A percentile compares a stretch with the other conserved stretches of the same genome.
Evolutionary conservation across 2,329 filamentous ascomycete genomes (phyloP).

Genomic region (Aspergillus ruber): DNA sequence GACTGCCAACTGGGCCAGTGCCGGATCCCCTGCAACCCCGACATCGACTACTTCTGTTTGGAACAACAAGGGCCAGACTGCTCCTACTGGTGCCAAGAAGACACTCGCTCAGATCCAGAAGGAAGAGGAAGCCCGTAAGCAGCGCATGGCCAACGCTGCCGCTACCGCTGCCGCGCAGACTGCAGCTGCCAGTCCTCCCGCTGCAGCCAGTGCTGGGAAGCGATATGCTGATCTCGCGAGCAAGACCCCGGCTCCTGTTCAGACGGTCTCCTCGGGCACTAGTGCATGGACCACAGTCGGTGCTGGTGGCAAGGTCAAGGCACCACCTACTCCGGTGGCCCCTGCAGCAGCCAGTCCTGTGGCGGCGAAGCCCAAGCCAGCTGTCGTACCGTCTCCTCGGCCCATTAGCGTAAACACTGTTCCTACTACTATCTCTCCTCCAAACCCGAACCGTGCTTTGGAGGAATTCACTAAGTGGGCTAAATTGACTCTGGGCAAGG

Average conservation of each 20-base stretch:
- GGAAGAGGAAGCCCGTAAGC: conserved; percentile 87
- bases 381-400: conserved; percentile 35
- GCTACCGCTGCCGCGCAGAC: conserved; percentile 43
- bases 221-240: conserved; percentile 91
- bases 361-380: conserved; percentile 41
- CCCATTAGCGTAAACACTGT: conserved; percentile 37
- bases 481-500: conserved; percentile 68
- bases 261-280: conserved; percentile 30
- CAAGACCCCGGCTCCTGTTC: conserved; percentile 54
- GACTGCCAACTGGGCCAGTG: conserved; percentile 80
- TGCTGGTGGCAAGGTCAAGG: conserved; percentile 84
- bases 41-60: conserved; percentile 41
- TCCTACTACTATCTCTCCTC: conserved; percentile 32
- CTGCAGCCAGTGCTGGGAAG: conserved; percentile 57
- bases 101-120: conserved; percentile 93
- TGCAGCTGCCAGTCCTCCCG: conserved; percentile 37
- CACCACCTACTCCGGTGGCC: conserved; percentile 44
- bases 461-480: conserved; percentile 96
- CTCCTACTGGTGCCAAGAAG: conserved; percentile 59
- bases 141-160: conserved; percentile 55
- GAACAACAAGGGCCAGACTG: conserved; percentile 44
- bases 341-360: conserved; percentile 35
- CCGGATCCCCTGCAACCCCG: conserved; percentile 61
- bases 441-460: conserved; percentile 58
- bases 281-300: conserved; percentile 91